Conservation (phyloP, 1,284 basidiomycete genomes). For the Rhodotorula sp. region DNA sequence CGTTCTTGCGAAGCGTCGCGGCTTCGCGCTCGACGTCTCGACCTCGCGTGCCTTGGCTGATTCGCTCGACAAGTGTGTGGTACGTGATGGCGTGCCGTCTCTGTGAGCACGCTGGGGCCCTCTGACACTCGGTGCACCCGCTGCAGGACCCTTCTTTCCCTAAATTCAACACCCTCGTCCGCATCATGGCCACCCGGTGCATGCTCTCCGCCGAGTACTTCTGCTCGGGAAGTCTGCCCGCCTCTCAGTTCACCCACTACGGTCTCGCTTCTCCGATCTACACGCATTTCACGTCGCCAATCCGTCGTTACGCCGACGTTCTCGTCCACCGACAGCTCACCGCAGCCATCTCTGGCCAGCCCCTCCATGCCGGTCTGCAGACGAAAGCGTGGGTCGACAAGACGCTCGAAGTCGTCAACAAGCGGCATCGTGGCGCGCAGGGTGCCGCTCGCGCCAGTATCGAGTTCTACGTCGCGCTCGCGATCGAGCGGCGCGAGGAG, state of each 20-base stretch:
- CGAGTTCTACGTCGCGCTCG: constrained; percentile 95
- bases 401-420: constrained; percentile 81
- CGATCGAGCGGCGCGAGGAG: constrained; percentile 61
- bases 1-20: constrained; percentile 80
- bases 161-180: constrained; percentile 93
- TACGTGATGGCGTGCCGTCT: constrained; percentile 51
- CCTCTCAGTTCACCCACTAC: constrained; percentile 93
- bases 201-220: constrained; percentile 99
- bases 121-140: constrained; percentile 1
- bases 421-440: constrained; percentile 91
- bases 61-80: constrained; percentile 83
- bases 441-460: constrained; percentile 94
- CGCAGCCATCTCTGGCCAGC: constrained; percentile 79
- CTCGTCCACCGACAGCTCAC: constrained; percentile 91
- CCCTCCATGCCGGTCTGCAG: constrained; percentile 82
- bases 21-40: constrained; percentile 83
- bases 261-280: constrained; percentile 95
- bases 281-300: constrained; percentile 97
- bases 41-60: constrained; percentile 86
- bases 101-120: background rate
- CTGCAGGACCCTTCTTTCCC: constrained; percentile 71
- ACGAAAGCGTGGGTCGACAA: constrained; percentile 87
- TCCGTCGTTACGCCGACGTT: constrained; percentile 90
- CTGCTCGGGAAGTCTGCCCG: constrained; percentile 86
- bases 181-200: constrained; percentile 98